Percentiles rank a stretch among this genome's conserved stretches.
Evolutionary conservation across 2,329 filamentous ascomycete genomes (phyloP).

Genomic region (Orbilia blumenaviensis): DNA sequence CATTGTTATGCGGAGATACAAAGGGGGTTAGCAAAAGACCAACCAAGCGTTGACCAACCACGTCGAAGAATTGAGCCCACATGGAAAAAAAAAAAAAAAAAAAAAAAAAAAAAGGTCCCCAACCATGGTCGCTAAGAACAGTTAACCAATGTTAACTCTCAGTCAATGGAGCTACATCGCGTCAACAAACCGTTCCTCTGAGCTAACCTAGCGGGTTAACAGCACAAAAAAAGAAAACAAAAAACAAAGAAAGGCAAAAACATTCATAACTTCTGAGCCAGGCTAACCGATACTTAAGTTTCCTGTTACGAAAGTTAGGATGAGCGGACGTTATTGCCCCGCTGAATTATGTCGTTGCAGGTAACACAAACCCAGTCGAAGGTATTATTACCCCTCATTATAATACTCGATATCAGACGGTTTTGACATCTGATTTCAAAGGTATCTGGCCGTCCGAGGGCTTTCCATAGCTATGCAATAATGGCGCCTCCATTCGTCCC

Average conservation of each 20-base stretch:
- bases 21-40: no score
- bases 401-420: constrained; percentile 34
- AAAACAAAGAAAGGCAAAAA: no score
- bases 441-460: constrained; percentile 9
- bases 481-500: constrained; percentile 30
- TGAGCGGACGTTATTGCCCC: constrained; percentile 34
- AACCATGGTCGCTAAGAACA: no score
- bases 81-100: constrained; percentile 8
- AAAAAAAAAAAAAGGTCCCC: neutral
- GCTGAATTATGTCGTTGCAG: constrained; percentile 9
- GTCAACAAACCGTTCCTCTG: no score
- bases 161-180: no score
- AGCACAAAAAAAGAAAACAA: neutral
- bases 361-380: constrained; percentile 12
- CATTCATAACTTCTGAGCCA: constrained; percentile 38
- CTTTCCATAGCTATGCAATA: constrained; percentile 17
- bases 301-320: constrained; percentile 24
- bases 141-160: no score
- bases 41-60: constrained; percentile 36
- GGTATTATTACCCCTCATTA: constrained; percentile 42
- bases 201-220: no score
- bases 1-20: no score
- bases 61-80: constrained; percentile 12
- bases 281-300: constrained; percentile 7
- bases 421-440: constrained; percentile 25